A percentile compares a stretch with the other conserved stretches of the same genome.
These are phyloP conservation scores for Sugiyamaella castrensis DNA, from an alignment of 1,139 yeast genomes.

Conservation along the genomic window DNA sequence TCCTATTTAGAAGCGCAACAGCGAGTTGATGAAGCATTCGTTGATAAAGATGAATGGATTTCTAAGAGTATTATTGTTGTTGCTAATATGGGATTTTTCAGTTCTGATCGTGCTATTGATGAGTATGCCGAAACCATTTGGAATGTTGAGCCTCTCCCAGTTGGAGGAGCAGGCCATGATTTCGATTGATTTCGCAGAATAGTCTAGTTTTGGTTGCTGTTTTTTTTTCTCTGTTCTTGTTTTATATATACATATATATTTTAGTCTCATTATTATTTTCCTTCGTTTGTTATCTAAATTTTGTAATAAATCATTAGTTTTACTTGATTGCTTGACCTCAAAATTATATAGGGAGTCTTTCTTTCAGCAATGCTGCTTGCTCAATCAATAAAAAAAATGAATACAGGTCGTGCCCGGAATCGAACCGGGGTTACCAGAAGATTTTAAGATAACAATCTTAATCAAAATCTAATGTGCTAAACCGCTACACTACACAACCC, in stretches of 20 bases:
- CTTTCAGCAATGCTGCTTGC: too few relatives aligned
- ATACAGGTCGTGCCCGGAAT: slow-evolving; percentile 11
- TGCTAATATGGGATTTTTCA: slow-evolving; percentile 92
- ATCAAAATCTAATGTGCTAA: slow-evolving; percentile 11
- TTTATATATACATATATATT: background rate
- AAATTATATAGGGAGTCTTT: too few relatives aligned
- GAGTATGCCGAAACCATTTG: slow-evolving; percentile 93
- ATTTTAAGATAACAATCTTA: too few relatives aligned
- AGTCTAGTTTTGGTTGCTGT: background rate
- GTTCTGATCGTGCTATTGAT: slow-evolving; percentile 85
- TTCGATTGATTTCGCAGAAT: background rate
- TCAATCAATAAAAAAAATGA: background rate
- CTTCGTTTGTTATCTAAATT: background rate
- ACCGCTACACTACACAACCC: slow-evolving; percentile 12
- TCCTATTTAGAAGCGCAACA: slow-evolving; percentile 78
- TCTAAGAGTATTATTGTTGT: slow-evolving; percentile 74
- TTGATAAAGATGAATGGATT: slow-evolving; percentile 68
- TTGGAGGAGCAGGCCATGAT: slow-evolving; percentile 5
- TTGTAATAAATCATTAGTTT: too few relatives aligned
- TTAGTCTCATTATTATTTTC: background rate
- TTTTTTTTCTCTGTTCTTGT: background rate
- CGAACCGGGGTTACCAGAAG: slow-evolving; percentile 12
- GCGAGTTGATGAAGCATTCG: slow-evolving; percentile 68
- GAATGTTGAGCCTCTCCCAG: slow-evolving; percentile 69
- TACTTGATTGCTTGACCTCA: too few relatives aligned